These are phyloP conservation scores for Lachnellula suecica DNA, from an alignment of 2,329 filamentous ascomycete genomes.

Conservation along the genomic window DNA sequence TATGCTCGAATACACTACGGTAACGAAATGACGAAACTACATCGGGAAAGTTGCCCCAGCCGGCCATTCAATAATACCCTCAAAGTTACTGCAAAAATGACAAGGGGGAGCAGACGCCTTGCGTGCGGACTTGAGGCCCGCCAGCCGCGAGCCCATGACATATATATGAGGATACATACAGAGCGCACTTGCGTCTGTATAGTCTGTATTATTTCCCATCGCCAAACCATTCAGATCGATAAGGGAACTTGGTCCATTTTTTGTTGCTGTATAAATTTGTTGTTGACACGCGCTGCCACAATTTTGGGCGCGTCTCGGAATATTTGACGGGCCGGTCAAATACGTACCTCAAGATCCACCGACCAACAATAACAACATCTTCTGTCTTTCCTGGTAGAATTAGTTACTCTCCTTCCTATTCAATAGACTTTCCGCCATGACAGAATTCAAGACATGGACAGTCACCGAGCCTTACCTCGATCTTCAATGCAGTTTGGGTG, in stretches of 20 bases:
- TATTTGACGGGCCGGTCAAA: not conserved
- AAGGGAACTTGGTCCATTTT: too few relatives aligned
- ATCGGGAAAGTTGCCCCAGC: too few relatives aligned
- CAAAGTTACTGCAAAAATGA: not conserved
- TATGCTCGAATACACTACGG: too few relatives aligned
- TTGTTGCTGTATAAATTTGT: not conserved
- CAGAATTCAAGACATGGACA: conserved; percentile 42
- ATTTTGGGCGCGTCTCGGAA: not conserved
- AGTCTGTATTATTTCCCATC: too few relatives aligned
- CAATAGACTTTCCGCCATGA: conserved; percentile 7
- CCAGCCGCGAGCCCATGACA: conserved; percentile 2
- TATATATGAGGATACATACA: not conserved
- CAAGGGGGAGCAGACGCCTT: not conserved
- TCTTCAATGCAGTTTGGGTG: conserved; percentile 65
- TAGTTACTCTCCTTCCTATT: conserved; percentile 14
- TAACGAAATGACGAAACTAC: too few relatives aligned
- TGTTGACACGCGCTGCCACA: not conserved
- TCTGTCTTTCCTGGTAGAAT: conserved; percentile 12
- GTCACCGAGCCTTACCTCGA: conserved; percentile 53
- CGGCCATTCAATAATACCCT: too few relatives aligned
- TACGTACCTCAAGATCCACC: too few relatives aligned
- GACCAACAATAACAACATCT: conserved; percentile 3
- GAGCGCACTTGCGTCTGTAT: not conserved
- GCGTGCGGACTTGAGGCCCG: conserved; percentile 13
- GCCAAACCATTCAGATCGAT: too few relatives aligned